Evolutionary conservation across 305 asterid species (phyloP), one percentile per base, ranked within the genome.

Genomic region (Fraxinus sp.): DNA sequence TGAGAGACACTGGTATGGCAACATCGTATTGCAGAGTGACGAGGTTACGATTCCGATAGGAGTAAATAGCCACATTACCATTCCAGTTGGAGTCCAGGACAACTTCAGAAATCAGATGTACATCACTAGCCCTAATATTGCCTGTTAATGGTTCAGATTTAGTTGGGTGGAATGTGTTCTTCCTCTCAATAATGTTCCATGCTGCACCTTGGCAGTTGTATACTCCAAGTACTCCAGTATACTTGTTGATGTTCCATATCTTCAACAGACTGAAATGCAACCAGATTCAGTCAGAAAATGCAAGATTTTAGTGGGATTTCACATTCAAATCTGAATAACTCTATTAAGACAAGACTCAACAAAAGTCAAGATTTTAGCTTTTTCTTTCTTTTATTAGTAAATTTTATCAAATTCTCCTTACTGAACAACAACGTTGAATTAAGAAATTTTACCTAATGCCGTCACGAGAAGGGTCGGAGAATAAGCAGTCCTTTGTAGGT

Each of bases 191-290:
- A 16, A 80, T 83, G 78, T 89, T 93, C 99, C 99, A 94, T 13
- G 99, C 98, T 57, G 99, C 99, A 24, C 99, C 99, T 75, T 95
- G 99, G 83, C 98, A 95, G 88, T 95, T 95, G 92, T 95, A 95
- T 13, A 94, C 94, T 30, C 98, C 99, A 6, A 95, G 86, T 1
- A 94, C 93, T 79, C 98, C 98, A 14, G 91, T 92, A 84, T 87
- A 85, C 83, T 95, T 95, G 95, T 95, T 95, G 93, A 95, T 92
- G 90, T 94, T 95, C 99, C 99, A 95, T 86, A 95, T 94, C 93
- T 95, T 95, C 92, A 95, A 86, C 81, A 94, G 74, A 84, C 99
- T 95, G 87, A 84, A 86, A 83, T 22, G 43, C 49, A 55, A 74
- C 18, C 80, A 46, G 20, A 66, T 9, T 28, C 9, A 5, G 5